Percentiles rank a stretch among this genome's conserved stretches.
These are phyloP conservation scores for Suillus lakei DNA, from an alignment of 768 basidiomycete species.

Conservation along the genomic window DNA sequence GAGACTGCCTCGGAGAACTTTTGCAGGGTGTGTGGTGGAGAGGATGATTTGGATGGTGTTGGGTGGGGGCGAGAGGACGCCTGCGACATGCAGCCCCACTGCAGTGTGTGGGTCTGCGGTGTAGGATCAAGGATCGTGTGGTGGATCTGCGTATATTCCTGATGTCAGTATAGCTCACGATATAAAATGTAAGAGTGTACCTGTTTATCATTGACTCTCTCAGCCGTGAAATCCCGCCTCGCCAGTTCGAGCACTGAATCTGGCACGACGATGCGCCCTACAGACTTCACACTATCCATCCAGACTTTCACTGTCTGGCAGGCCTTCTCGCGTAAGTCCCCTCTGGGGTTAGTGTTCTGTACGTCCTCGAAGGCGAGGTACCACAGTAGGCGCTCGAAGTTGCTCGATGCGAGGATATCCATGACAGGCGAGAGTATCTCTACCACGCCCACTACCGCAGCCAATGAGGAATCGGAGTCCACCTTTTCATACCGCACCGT, in stretches of 20 bases:
- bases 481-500: slow-evolving; percentile 90
- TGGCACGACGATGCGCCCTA: slow-evolving; percentile 80
- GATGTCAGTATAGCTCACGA: background rate
- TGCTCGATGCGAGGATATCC: slow-evolving; percentile 97
- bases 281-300: slow-evolving; percentile 85
- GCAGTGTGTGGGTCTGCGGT: slow-evolving; percentile 96
- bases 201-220: slow-evolving; percentile 82
- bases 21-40: slow-evolving; percentile 96
- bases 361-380: slow-evolving; percentile 84
- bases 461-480: slow-evolving; percentile 46
- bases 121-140: slow-evolving; percentile 80
- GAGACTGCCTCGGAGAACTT: slow-evolving; percentile 96
- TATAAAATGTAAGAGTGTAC: slow-evolving; percentile 49
- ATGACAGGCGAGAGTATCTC: slow-evolving; percentile 97
- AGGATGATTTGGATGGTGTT: slow-evolving; percentile 74
- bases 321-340: slow-evolving; percentile 48
- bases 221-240: slow-evolving; percentile 84
- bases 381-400: slow-evolving; percentile 96
- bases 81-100: slow-evolving; percentile 83
- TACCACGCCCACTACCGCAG: slow-evolving; percentile 63
- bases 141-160: slow-evolving; percentile 73
- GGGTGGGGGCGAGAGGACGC: slow-evolving; percentile 53
- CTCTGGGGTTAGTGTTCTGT: slow-evolving; percentile 33
- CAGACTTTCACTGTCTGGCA: slow-evolving; percentile 71
- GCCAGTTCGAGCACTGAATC: slow-evolving; percentile 70